Evolutionary conservation across 2,329 filamentous ascomycete genomes (phyloP), one percentile per base, ranked within the genome.

Genomic region (Diaporthe capsici): DNA sequence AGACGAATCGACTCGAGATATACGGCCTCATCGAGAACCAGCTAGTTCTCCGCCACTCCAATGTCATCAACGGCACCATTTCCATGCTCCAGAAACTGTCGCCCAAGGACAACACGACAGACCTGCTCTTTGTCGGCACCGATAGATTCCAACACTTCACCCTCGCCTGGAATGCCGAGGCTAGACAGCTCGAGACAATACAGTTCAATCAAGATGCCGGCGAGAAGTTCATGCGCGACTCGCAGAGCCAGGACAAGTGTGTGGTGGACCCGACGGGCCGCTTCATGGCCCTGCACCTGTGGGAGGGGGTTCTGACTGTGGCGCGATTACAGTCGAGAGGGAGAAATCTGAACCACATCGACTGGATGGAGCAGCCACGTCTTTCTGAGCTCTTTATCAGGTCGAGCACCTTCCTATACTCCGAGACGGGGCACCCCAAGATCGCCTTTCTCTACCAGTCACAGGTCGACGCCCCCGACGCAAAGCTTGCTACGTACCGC

Each of bases 101-200:
- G 37, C 95, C 96, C 8, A 91, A 92, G 67, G 91, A 94, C 79
- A 92, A 93, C 39, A 85, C 88, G 7, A 95, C 92, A 65, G 95
- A 98, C 79, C 91, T 98, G 77, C 90, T 99, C 76, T 98, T 99
- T 82, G 90, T 99, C 75, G 96, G 95, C 68, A 99, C 97, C 63
- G 94, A 98, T 82, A 92, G 94, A 73, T 94, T 94, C 79, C 93
- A 95, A 80, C 98, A 98, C 85, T 98, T 98, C 83, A 98, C 95
- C 2, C 84, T 98, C 28, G 92, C 90, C 22, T 99, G 97, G 96
- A 92, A 98, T 80, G 81, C 88, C 0, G 84, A 89, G 82, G 86
- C 81, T 6, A 84, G 84, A 28, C 83, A 86, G 75, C 83, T 93
- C 3, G 87, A 90, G 12, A 90, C 88, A 0, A 82, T 89, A 31